phyloP scores from a whole-genome alignment of 2,329 filamentous ascomycete genomes.

The Cytospora mali region DNA sequence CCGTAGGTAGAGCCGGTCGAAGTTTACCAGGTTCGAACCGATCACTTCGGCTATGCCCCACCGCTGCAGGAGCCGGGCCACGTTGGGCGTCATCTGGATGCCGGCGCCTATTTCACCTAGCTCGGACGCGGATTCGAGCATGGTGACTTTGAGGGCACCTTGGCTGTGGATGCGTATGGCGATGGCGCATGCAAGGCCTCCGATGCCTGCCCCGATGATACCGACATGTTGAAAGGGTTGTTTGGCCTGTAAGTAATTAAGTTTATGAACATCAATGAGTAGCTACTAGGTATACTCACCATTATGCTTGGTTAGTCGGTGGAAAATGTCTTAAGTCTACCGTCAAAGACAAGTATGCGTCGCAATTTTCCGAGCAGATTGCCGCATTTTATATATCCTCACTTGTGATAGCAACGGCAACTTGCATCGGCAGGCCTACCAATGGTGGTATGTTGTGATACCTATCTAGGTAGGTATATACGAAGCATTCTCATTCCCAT shows the following conservation, averaged over 20 bases:
- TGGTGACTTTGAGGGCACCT: conserved; percentile 40
- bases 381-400: neutral
- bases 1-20: conserved; percentile 44
- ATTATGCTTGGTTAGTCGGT: neutral
- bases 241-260: neutral
- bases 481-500: neutral
- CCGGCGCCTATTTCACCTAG: conserved; percentile 45
- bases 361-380: no score
- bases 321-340: neutral
- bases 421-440: no score
- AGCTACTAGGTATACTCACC: neutral
- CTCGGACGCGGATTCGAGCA: conserved; percentile 44
- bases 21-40: conserved; percentile 43
- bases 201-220: conserved; percentile 19
- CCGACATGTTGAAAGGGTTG: conserved; percentile 4
- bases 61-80: conserved; percentile 41
- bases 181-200: conserved; percentile 38
- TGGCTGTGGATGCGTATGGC: conserved; percentile 36
- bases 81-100: conserved; percentile 46
- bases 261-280: neutral
- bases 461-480: neutral
- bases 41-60: conserved; percentile 45
- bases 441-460: no score
- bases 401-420: no score
- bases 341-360: no score